Percentiles rank a stretch among this genome's conserved stretches.
phyloP scores from a whole-genome alignment of 202 grass and related monocot genomes.

The Brachypodium distachyon region DNA sequence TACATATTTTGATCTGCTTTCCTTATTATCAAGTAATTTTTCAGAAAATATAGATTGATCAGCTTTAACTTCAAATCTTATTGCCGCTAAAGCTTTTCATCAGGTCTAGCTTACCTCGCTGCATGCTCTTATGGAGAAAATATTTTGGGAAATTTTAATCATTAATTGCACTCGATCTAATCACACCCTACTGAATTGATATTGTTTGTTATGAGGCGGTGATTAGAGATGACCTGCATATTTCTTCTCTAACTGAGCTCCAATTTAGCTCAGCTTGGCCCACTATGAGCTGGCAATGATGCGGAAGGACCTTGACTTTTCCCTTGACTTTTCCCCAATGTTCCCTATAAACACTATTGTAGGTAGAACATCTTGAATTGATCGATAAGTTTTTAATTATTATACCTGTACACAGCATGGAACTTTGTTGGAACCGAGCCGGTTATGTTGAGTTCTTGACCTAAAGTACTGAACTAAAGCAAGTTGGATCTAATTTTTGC shows the following conservation, averaged over 20 bases:
- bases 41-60: not conserved
- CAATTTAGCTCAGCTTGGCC: not conserved
- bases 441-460: not conserved
- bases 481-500: not conserved
- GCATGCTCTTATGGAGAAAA: not conserved
- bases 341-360: not conserved
- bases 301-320: not conserved
- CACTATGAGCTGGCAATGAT: not conserved
- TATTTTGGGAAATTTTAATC: not conserved
- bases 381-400: not conserved
- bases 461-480: not conserved
- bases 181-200: not conserved
- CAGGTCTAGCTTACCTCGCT: not conserved
- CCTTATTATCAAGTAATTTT: not conserved
- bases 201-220: not conserved
- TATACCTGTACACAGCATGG: not conserved
- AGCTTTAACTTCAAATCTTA: not conserved
- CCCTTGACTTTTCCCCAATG: not conserved
- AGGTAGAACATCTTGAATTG: slow-evolving; percentile 2
- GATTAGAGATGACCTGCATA: slow-evolving; percentile 7
- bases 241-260: not conserved
- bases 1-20: not conserved
- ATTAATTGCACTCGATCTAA: not conserved
- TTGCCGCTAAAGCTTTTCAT: not conserved
- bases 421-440: not conserved